Conservation (phyloP, 2,329 filamentous ascomycete species). For the Chaetomium sp. region DNA sequence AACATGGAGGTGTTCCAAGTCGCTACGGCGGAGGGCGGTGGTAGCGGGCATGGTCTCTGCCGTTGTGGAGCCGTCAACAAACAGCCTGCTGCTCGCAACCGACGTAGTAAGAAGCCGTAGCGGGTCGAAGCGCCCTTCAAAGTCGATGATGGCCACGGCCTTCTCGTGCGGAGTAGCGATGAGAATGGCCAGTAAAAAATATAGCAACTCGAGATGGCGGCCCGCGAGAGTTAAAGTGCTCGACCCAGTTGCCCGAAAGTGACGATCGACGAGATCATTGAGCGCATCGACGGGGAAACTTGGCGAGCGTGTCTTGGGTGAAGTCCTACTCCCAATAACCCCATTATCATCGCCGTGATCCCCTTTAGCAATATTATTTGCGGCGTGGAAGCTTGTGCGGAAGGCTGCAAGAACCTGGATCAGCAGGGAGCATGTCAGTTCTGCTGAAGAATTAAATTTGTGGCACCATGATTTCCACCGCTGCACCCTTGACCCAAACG, state of each 20-base stretch:
- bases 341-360: background rate
- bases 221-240: slow-evolving; percentile 45
- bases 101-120: slow-evolving; percentile 35
- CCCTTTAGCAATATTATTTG: slow-evolving; percentile 9
- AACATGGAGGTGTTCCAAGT: slow-evolving; percentile 44
- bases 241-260: slow-evolving; percentile 43
- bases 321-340: slow-evolving; percentile 7
- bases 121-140: slow-evolving; percentile 49
- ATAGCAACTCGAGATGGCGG: slow-evolving; percentile 48
- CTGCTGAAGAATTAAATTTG: background rate
- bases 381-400: slow-evolving; percentile 17
- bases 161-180: slow-evolving; percentile 42
- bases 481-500: background rate
- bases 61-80: background rate
- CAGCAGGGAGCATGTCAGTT: background rate
- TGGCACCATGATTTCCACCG: background rate
- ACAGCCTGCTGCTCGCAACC: background rate
- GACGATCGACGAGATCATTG: slow-evolving; percentile 39
- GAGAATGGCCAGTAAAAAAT: slow-evolving; percentile 47
- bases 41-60: background rate
- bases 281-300: slow-evolving; percentile 39
- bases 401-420: slow-evolving; percentile 26
- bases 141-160: slow-evolving; percentile 49
- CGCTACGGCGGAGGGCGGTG: slow-evolving; percentile 20
- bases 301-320: background rate